phyloP scores from a whole-genome alignment of 78 protist species.

The Cavenderia fasciculata region DNA sequence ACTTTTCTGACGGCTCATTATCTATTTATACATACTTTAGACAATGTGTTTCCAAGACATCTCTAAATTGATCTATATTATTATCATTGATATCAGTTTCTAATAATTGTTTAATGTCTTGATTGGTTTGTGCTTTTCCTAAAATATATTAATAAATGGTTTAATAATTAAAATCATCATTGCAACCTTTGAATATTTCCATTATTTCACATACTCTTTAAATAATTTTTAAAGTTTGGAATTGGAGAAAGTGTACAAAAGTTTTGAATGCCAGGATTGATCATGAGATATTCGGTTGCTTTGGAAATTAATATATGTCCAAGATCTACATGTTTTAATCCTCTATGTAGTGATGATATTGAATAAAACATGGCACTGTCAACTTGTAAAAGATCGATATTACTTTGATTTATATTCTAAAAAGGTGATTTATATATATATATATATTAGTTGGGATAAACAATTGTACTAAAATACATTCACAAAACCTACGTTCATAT shows the following conservation, averaged over 20 bases:
- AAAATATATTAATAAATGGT: too few relatives aligned
- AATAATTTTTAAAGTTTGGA: slow-evolving; percentile 39
- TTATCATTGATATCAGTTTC: background rate
- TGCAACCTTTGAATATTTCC: too few relatives aligned
- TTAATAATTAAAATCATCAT: too few relatives aligned
- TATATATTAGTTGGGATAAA: background rate
- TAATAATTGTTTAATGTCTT: too few relatives aligned
- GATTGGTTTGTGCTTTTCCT: too few relatives aligned
- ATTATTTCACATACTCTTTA: slow-evolving; percentile 13
- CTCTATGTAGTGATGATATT: slow-evolving; percentile 71
- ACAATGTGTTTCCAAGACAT: background rate
- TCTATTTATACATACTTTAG: background rate
- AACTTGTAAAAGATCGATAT: background rate
- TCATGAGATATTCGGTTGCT: slow-evolving; percentile 27
- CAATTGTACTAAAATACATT: background rate
- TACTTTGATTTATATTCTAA: background rate
- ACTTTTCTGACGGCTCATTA: too few relatives aligned
- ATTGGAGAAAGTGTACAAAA: slow-evolving; percentile 68
- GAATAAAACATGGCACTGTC: slow-evolving; percentile 72
- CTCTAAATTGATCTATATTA: background rate
- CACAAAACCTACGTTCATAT: background rate
- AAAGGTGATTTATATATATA: background rate
- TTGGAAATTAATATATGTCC: slow-evolving; percentile 68
- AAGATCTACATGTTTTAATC: slow-evolving; percentile 53
- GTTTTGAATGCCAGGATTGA: slow-evolving; percentile 11